Base-by-base conservation (phyloP, 2,329 filamentous ascomycete species). In the Cucurbitaria berberidis region DNA sequence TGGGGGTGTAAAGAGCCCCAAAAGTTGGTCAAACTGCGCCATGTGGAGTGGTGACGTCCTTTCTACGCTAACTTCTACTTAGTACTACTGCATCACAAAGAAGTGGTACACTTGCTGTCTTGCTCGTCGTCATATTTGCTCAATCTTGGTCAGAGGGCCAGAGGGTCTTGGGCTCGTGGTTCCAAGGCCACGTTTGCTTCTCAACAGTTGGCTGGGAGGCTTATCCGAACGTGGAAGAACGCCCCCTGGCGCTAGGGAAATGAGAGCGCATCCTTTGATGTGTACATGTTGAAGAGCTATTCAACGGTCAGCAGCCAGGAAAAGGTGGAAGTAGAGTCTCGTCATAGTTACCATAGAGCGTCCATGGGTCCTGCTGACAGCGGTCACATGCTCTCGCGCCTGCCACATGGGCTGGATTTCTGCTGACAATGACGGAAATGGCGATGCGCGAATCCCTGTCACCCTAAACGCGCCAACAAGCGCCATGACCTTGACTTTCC, bases 321-420 rank as follows among this genome's bases (percentile, higher is more conserved):
- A 22, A n/a, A 21, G 18, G 10, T 11, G 24, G 6, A 22, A 24
- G 5, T 9, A 13, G 15, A 22, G 11, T 10, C 8, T 19, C 21
- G 18, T 9, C 16, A 38, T 21, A 18, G 18, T 11, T 4, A 36
- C 8, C 5, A n/a, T 39, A 15, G 19, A 21, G 13, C 6, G 18
- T n/a, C 36, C 24, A 6, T 19, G 7, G 9, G 35, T 6, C 18
- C 6, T 38, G 36, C n/a, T 34, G 30, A 34, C 18, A 30, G 34
- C 19, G 19, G 53, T 57, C 47, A 57, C 53, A 59, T 59, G 57
- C 29, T 49, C 46, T 54, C 50, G 50, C 46, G 51, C 26, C 9
- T 41, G 22, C 40, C 36, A 41, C 36, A 41, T 32, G 21, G 35
- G 21, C 11, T 19, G n/a, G 10, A 35, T 30, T 6, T 29, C 7